Percentiles rank a stretch among this genome's conserved stretches.
Conservation (phyloP, 495 filamentous ascomycete species). For the Jackrogersella minutella region DNA sequence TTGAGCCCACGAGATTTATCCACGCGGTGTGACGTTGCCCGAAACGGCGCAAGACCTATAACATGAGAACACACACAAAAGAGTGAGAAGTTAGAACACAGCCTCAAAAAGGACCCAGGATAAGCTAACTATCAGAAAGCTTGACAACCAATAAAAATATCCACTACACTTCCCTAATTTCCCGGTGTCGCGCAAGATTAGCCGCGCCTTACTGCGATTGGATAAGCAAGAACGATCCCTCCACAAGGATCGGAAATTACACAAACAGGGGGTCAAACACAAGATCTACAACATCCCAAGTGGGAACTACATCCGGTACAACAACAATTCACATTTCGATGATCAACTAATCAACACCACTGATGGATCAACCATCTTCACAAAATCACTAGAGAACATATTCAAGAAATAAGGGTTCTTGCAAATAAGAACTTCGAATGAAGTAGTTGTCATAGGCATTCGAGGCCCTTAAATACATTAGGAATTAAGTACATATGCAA, state of each 20-base stretch:
- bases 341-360: not conserved
- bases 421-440: slow-evolving; percentile 26
- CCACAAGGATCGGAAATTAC: slow-evolving; percentile 32
- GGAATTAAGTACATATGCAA: slow-evolving; percentile 57
- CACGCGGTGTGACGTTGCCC: not conserved
- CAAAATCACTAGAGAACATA: too few species aligned
- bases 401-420: not conserved
- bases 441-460: slow-evolving; percentile 32
- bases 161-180: slow-evolving; percentile 3
- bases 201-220: not conserved
- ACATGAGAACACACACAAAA: too few species aligned
- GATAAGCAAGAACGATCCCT: not conserved
- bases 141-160: slow-evolving; percentile 8
- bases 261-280: slow-evolving; percentile 5
- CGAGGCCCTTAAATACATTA: slow-evolving; percentile 48
- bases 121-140: too few species aligned
- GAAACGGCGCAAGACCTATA: not conserved
- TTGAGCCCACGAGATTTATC: too few species aligned
- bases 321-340: too few species aligned
- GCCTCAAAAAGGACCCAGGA: too few species aligned
- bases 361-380: not conserved
- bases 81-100: too few species aligned
- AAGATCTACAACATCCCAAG: slow-evolving; percentile 7
- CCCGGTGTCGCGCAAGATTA: not conserved
- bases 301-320: too few species aligned